Conservation (phyloP, 2,329 filamentous ascomycete genomes). For the Alternaria tenuissima region DNA sequence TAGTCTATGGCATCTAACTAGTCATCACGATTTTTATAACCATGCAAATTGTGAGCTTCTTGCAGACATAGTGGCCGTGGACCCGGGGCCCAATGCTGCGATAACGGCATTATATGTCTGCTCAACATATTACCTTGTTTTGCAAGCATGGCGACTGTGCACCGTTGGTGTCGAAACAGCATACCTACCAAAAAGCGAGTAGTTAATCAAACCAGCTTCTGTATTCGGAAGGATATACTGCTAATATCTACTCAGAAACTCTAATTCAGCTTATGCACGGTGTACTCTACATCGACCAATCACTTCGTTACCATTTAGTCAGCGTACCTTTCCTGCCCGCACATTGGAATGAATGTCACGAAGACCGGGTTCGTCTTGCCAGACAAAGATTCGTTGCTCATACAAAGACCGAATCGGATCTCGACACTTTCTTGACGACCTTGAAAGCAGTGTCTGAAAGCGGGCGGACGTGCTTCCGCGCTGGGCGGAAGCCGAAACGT, state of each 20-base stretch:
- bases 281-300: too few relatives aligned
- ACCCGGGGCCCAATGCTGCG: too few relatives aligned
- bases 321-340: background rate
- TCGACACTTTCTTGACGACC: background rate
- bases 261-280: background rate
- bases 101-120: too few relatives aligned
- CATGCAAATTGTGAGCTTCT: too few relatives aligned
- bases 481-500: background rate
- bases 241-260: background rate
- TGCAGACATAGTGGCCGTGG: too few relatives aligned
- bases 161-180: too few relatives aligned
- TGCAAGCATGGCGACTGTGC: background rate
- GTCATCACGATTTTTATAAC: too few relatives aligned
- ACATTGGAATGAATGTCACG: background rate
- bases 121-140: background rate
- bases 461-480: background rate
- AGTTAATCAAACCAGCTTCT: background rate
- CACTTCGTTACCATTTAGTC: background rate
- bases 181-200: too few relatives aligned
- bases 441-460: background rate
- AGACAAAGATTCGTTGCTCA: background rate
- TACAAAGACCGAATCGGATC: background rate
- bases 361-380: background rate
- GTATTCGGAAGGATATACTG: background rate
- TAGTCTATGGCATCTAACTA: too few relatives aligned